Evolutionary conservation across 2,329 filamentous ascomycete genomes (phyloP), one percentile per base, ranked within the genome.

Genomic region (Orbilia blumenaviensis): DNA sequence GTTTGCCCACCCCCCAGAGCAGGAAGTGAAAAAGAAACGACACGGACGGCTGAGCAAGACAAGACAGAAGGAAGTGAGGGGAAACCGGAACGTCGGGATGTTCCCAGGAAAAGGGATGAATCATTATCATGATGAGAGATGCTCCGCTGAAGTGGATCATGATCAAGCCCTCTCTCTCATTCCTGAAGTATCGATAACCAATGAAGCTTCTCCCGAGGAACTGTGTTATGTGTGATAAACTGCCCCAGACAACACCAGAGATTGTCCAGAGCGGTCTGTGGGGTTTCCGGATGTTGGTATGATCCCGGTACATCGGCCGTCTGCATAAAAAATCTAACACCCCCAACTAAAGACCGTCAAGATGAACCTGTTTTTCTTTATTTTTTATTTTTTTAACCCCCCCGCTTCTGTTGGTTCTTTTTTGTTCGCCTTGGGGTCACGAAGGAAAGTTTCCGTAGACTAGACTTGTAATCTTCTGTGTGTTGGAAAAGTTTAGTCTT

Each of bases 11-110:
- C 36, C 50, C 50, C 52, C 61, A 21, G 25, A 29, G n/a, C n/a
- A n/a, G n/a, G n/a, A n/a, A n/a, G 25, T 63, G 46, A 58, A 62
- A 68, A 75, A 67, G 42, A 66, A 62, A 66, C 36, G 56, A 56
- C n/a, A 56, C 63, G 71, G 63, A 56, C 63, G 71, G 63, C 54
- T 58, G 54, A 68, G 63, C 41, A 32, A 18, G 46, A 10, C 36
- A 48, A 18, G 46, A 25, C 41, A 56, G 21, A 36, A 18, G 27
- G 18, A 72, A 67, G 69, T 66, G 71, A 68, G 71, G 71, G 71
- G 71, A 71, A 63, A 67, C 71, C 71, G 71, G 71, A 75, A 75
- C 63, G 46, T 63, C 71, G 71, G 71, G 71, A 67, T 75, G 52
- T 58, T 64, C 56, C 71, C 63, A 75, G 44, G 63, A 75, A 67